phyloP scores from a whole-genome alignment of 257 asterid species.

The Nicotiana knightiana region DNA sequence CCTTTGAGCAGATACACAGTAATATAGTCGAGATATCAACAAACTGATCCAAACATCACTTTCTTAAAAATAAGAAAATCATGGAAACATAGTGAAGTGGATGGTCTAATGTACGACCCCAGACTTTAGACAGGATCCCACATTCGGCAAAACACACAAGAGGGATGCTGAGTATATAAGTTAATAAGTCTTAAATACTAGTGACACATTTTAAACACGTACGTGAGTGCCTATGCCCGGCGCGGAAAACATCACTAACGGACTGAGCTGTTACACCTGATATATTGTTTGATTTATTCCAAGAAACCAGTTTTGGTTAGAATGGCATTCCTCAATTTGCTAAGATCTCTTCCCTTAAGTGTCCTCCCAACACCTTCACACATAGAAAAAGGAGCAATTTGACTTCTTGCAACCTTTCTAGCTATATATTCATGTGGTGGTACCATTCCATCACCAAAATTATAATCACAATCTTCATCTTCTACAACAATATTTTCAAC shows the following conservation, averaged over 20 bases:
- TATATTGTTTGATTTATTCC: slow-evolving; percentile 13
- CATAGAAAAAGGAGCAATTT: slow-evolving; percentile 40
- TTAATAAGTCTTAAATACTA: no score
- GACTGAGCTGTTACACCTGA: no score
- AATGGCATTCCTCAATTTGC: slow-evolving; percentile 33
- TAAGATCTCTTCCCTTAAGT: slow-evolving; percentile 47
- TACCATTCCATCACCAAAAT: neutral
- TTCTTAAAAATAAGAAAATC: no score
- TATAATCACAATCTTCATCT: neutral
- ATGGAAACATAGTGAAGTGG: no score
- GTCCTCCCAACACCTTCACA: slow-evolving; percentile 51
- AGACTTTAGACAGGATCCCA: no score
- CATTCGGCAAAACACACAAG: no score
- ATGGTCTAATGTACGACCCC: no score
- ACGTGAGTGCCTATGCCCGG: rapidly evolving
- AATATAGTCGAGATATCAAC: no score
- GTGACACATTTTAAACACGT: no score
- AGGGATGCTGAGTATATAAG: no score
- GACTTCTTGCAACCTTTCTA: slow-evolving; percentile 17
- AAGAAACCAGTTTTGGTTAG: slow-evolving; percentile 42
- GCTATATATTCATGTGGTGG: slow-evolving; percentile 22
- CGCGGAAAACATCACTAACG: no score
- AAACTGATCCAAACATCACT: no score
- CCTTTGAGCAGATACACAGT: slow-evolving; percentile 23
- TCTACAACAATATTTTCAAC: neutral